phyloP scores from a whole-genome alignment of 73 alveolate species.

The Paramecium biaurelia region DNA sequence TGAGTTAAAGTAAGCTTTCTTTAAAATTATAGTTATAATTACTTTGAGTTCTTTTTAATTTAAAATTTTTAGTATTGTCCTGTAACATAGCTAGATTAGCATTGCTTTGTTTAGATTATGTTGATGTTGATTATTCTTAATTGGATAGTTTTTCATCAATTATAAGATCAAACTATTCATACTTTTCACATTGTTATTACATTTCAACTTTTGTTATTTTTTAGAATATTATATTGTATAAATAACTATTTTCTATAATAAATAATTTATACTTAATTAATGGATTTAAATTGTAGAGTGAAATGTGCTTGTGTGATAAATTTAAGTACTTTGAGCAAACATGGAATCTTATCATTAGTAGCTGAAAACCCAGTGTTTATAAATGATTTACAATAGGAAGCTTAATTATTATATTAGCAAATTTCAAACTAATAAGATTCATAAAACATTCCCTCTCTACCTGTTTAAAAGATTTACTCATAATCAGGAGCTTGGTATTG shows the following conservation, averaged over 20 bases:
- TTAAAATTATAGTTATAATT: neutral
- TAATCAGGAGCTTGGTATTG: conserved; percentile 54
- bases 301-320: conserved; percentile 15
- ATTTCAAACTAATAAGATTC: neutral
- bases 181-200: neutral
- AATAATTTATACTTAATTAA: neutral
- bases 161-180: neutral
- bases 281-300: conserved; percentile 50
- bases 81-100: neutral
- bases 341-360: conserved; percentile 19
- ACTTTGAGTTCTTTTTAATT: conserved; percentile 1
- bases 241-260: neutral
- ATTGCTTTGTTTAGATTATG: neutral
- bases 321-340: neutral
- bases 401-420: conserved; percentile 15
- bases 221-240: neutral
- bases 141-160: neutral
- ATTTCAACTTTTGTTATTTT: neutral
- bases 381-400: conserved; percentile 31
- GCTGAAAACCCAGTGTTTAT: conserved; percentile 19
- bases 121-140: neutral
- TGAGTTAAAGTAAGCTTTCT: neutral
- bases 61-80: neutral
- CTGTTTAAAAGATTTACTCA: conserved; percentile 30
- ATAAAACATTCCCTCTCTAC: neutral